Evolutionary conservation across 2,329 filamentous ascomycete species (phyloP).

Genomic region (Alternaria rosae): DNA sequence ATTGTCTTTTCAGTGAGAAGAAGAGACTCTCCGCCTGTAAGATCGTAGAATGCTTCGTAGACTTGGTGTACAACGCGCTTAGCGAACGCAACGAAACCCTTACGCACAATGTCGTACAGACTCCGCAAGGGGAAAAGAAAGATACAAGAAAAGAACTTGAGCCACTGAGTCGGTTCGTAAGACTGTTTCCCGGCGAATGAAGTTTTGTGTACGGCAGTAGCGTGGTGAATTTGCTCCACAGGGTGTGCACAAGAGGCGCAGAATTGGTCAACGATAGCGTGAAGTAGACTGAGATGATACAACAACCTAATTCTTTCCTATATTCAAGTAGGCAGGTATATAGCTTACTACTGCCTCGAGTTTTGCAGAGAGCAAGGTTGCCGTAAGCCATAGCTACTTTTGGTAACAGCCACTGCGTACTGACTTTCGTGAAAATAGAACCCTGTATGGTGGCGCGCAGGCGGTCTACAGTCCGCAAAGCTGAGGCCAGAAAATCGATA

Average conservation of each 20-base stretch:
- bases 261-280: neutral
- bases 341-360: neutral
- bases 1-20: neutral
- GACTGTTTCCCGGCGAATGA: neutral
- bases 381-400: neutral
- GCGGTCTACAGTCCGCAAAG: neutral
- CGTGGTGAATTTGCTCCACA: neutral
- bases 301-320: neutral
- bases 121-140: neutral
- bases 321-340: neutral
- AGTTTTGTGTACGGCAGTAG: neutral
- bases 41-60: neutral
- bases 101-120: constrained; percentile 4
- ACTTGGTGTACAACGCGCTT: constrained; percentile 4
- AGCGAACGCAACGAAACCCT: constrained; percentile 4
- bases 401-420: neutral
- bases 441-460: neutral
- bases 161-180: neutral
- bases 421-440: neutral
- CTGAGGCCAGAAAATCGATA: neutral
- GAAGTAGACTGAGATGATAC: neutral
- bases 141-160: neutral
- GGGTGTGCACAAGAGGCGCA: neutral
- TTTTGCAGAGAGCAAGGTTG: neutral
- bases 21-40: neutral